Conservation (phyloP, 768 basidiomycete genomes). For the Macrolepiota dolichaula region DNA sequence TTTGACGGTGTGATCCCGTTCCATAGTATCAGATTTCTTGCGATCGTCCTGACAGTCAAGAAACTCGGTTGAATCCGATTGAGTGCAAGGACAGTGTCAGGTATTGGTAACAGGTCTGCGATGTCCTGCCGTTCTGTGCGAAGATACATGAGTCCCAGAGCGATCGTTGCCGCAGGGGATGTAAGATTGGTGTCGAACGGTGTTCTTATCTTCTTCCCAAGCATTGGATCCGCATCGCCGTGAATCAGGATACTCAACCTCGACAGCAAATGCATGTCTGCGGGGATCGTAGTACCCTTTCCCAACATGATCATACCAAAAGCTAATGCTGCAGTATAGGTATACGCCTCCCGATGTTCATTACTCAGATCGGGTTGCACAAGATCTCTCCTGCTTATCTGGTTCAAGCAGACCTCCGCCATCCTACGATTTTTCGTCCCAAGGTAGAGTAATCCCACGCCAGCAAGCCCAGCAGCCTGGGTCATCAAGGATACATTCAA, state of each 20-base stretch:
- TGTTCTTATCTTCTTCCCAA: slow-evolving; percentile 31
- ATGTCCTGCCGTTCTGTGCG: slow-evolving; percentile 81
- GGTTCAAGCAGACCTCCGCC: slow-evolving; percentile 87
- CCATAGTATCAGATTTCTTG: slow-evolving; percentile 85
- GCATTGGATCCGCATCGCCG: slow-evolving; percentile 53
- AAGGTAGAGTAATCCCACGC: slow-evolving; percentile 86
- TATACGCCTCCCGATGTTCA: slow-evolving; percentile 91
- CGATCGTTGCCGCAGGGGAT: slow-evolving; percentile 87
- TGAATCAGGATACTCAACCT: slow-evolving; percentile 74
- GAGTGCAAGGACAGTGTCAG: slow-evolving; percentile 73
- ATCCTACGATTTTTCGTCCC: slow-evolving; percentile 86
- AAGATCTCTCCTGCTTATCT: slow-evolving; percentile 77
- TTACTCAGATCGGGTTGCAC: slow-evolving; percentile 80
- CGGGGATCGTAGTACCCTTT: slow-evolving; percentile 73
- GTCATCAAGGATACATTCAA: slow-evolving; percentile 89
- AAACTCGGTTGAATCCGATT: slow-evolving; percentile 89
- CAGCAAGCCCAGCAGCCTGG: slow-evolving; percentile 84
- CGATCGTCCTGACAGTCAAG: slow-evolving; percentile 76
- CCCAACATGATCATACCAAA: slow-evolving; percentile 98
- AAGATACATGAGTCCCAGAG: slow-evolving; percentile 90
- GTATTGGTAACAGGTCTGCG: slow-evolving; percentile 80
- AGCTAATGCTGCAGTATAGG: slow-evolving; percentile 81
- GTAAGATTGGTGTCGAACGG: slow-evolving; percentile 87
- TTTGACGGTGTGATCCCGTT: slow-evolving; percentile 64
- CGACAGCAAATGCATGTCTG: slow-evolving; percentile 67